phyloP scores from a whole-genome alignment of 257 asterid species.

The Capsicum baccatum region DNA sequence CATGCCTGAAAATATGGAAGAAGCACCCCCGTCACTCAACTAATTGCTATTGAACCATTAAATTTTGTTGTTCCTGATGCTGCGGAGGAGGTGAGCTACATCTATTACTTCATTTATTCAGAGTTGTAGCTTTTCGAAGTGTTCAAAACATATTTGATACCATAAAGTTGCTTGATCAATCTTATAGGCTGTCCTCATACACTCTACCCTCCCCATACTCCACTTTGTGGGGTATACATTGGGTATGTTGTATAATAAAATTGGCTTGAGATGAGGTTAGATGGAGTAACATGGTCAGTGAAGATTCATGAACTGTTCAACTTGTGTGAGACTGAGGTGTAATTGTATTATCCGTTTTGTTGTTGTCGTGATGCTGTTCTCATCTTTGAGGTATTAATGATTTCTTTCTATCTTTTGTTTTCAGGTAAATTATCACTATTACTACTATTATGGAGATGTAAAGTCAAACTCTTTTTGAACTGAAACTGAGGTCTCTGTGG shows the following conservation, averaged over 20 bases:
- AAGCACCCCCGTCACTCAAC: slow-evolving; percentile 73
- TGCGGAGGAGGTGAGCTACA: slow-evolving; percentile 70
- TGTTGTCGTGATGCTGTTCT: background rate
- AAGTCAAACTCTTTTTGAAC: slow-evolving; percentile 65
- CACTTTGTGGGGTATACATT: no score
- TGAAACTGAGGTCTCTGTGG: slow-evolving; percentile 82
- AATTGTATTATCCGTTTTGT: background rate
- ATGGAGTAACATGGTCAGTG: background rate
- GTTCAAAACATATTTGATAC: no score
- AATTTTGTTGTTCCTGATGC: slow-evolving; percentile 61
- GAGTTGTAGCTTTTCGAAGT: no score
- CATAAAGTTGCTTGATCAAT: no score
- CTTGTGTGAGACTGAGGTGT: background rate
- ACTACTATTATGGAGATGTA: slow-evolving; percentile 73
- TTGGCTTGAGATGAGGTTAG: background rate
- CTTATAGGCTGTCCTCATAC: no score
- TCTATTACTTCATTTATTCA: background rate
- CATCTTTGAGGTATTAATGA: background rate
- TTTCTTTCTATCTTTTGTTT: slow-evolving; percentile 20
- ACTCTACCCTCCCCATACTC: no score
- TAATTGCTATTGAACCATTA: slow-evolving; percentile 70
- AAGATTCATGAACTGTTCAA: background rate
- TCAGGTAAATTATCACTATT: slow-evolving; percentile 78
- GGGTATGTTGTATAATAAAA: no score
- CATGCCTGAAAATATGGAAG: slow-evolving; percentile 50